These are phyloP conservation scores for Cladophialophora yegresii DNA, from an alignment of 2,329 filamentous ascomycete genomes.

Conservation along the genomic window DNA sequence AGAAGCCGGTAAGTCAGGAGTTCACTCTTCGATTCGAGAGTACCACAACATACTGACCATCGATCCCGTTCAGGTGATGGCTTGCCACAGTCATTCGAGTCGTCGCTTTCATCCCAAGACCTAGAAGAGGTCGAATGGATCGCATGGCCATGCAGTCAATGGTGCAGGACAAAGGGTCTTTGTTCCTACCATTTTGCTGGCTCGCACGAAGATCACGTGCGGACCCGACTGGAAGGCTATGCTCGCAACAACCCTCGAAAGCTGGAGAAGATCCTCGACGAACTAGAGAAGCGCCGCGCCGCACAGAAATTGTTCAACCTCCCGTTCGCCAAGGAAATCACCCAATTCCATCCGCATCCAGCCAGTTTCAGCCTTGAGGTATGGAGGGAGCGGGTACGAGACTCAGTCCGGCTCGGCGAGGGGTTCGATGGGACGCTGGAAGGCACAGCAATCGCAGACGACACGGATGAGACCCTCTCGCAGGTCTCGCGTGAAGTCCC, in stretches of 20 bases:
- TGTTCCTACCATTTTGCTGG: constrained; percentile 31
- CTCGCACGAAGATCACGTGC: constrained; percentile 33
- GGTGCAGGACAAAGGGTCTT: constrained; percentile 34
- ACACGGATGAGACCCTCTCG: constrained; percentile 27
- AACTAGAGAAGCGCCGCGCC: constrained; percentile 32
- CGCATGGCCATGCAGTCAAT: constrained; percentile 35
- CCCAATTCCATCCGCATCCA: constrained; percentile 24
- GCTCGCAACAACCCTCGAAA: constrained; percentile 32
- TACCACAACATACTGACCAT: constrained; percentile 11
- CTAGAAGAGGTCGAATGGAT: constrained; percentile 35
- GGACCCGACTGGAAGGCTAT: constrained; percentile 31
- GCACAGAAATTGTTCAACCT: constrained; percentile 34
- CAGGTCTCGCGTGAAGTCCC: not conserved
- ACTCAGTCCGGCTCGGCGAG: constrained; percentile 22
- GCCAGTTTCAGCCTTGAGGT: constrained; percentile 33
- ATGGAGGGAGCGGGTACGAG: constrained; percentile 34
- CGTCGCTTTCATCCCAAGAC: constrained; percentile 32
- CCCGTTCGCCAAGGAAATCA: constrained; percentile 31
- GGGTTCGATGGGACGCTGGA: constrained; percentile 12
- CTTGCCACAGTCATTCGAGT: constrained; percentile 36
- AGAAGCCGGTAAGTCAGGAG: constrained; percentile 31
- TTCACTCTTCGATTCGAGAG: not conserved
- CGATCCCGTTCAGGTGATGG: constrained; percentile 24
- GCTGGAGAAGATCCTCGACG: constrained; percentile 34
- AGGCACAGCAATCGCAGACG: constrained; percentile 29